Percentiles rank a stretch among this genome's conserved stretches.
Conservation (phyloP, 371 early-diverging fungal species). For the Amoeboaphelidium protococcarum region DNA sequence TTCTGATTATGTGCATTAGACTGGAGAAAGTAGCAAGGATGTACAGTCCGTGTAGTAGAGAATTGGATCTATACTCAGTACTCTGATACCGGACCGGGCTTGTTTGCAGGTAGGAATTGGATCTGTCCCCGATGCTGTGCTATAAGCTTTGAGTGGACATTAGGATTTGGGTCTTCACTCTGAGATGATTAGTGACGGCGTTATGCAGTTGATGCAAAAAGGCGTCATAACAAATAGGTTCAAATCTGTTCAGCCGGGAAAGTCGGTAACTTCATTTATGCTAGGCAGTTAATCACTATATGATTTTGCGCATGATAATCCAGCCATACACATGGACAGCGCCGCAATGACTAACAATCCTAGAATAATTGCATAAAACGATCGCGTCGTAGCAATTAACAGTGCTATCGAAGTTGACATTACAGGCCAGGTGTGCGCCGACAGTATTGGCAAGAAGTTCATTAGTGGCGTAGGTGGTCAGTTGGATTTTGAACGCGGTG, state of each 20-base stretch:
- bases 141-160: conserved; percentile 11
- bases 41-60: too few species aligned
- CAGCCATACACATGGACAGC: conserved; percentile 11
- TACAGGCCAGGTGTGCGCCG: conserved; percentile 21
- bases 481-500: conserved; percentile 21
- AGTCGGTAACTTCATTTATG: conserved; percentile 15
- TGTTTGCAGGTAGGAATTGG: conserved; percentile 22
- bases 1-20: conserved; percentile 2
- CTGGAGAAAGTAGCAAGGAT: background rate
- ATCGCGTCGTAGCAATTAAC: conserved; percentile 17
- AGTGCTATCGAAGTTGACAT: conserved; percentile 19
- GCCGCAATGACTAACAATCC: conserved; percentile 14
- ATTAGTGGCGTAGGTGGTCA: conserved; percentile 22
- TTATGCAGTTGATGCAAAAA: conserved; percentile 12
- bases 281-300: conserved; percentile 6
- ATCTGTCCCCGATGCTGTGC: conserved; percentile 18
- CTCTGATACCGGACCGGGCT: conserved; percentile 16
- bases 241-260: conserved; percentile 12
- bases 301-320: conserved; percentile 20
- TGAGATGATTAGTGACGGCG: conserved; percentile 15
- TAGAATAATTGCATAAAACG: conserved; percentile 11
- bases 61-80: conserved; percentile 16
- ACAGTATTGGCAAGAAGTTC: conserved; percentile 14
- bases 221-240: conserved; percentile 18
- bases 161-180: conserved; percentile 20